phyloP scores from a whole-genome alignment of 106 monocot species.

The Dactylorhiza incarnata region DNA sequence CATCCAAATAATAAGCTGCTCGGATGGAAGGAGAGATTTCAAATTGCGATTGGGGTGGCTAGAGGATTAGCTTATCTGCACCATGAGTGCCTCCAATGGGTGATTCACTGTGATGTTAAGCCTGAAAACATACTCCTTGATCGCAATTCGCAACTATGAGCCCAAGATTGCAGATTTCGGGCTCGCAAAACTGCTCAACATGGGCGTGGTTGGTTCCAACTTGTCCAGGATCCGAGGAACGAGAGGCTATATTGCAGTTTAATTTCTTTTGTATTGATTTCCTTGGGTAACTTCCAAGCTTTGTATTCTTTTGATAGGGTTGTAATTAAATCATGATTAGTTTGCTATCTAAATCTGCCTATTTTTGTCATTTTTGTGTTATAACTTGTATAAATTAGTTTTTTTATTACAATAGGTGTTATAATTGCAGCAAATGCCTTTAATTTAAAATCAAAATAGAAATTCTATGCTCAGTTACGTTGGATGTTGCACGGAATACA shows the following conservation, averaged over 20 bases:
- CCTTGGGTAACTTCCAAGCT: no score
- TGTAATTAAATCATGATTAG: no score
- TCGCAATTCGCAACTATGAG: conserved; percentile 16
- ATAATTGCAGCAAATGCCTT: no score
- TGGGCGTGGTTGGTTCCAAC: background rate
- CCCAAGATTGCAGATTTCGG: conserved; percentile 29
- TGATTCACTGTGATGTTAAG: conserved; percentile 63
- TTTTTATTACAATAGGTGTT: no score
- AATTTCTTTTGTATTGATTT: no score
- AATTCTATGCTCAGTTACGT: no score
- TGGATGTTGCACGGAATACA: no score
- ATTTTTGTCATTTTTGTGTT: no score
- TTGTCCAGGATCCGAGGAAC: conserved; percentile 17
- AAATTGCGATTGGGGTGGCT: conserved; percentile 46
- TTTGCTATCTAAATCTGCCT: no score
- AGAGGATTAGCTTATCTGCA: conserved; percentile 63
- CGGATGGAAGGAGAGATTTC: conserved; percentile 40
- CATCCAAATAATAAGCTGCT: conserved; percentile 7
- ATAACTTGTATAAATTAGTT: no score
- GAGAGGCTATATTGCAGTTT: conserved; percentile 35
- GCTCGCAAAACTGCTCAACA: conserved; percentile 16
- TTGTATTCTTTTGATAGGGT: no score
- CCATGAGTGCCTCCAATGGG: conserved; percentile 64
- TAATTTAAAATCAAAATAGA: no score
- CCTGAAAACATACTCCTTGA: conserved; percentile 57